Evolutionary conservation across 441 rosid species (phyloP).

Genomic region (Iberis amara): DNA sequence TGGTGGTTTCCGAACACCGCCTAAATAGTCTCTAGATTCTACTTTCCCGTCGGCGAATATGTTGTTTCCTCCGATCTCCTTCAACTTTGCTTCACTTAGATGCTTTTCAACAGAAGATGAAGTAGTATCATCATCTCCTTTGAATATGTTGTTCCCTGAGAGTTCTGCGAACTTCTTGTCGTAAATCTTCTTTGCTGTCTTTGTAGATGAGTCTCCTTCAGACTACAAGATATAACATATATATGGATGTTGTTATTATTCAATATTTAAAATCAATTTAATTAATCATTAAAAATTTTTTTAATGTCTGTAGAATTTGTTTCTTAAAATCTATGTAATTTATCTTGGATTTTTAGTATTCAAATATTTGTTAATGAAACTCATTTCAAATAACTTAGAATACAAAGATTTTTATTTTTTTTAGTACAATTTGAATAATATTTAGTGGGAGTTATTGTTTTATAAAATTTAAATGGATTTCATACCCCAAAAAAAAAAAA

Average conservation of each 20-base stretch:
- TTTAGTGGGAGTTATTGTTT: no score
- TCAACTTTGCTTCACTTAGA: conserved; percentile 63
- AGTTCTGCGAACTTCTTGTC: conserved; percentile 73
- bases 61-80: conserved; percentile 82
- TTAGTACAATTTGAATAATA: no score
- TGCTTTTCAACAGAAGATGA: conserved; percentile 54
- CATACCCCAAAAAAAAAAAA: no score
- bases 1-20: conserved; percentile 94
- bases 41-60: conserved; percentile 85
- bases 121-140: conserved; percentile 60
- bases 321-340: background rate
- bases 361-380: no score
- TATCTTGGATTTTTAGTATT: no score
- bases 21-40: conserved; percentile 76
- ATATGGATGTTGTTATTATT: no score
- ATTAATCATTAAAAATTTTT: no score
- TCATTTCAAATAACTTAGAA: no score
- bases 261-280: no score
- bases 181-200: conserved; percentile 86
- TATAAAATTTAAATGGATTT: no score
- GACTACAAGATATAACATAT: conserved; percentile 27
- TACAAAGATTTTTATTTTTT: no score
- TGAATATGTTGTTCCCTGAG: conserved; percentile 75
- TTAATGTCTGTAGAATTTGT: no score
- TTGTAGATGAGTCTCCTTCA: conserved; percentile 46